Evolutionary conservation across 768 basidiomycete species (phyloP).

Genomic region (Mycena metata): DNA sequence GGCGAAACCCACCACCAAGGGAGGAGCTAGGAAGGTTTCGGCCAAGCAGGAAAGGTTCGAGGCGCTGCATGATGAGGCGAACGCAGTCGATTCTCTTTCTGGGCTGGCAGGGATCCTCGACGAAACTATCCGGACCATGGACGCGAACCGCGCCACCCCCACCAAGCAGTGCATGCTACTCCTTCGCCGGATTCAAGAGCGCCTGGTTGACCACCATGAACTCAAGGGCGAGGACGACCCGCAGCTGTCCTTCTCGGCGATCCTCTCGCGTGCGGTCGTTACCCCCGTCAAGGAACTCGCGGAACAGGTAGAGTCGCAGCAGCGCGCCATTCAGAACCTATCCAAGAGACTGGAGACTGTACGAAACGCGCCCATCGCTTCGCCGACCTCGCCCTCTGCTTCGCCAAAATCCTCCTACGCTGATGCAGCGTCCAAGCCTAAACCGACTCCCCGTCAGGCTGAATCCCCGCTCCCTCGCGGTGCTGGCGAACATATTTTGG

Average conservation of each 20-base stretch:
- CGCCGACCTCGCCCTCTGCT: not conserved
- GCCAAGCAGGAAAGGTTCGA: too few species aligned
- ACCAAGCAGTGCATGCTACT: not conserved
- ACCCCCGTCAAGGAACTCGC: not conserved
- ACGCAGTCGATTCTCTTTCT: too few species aligned
- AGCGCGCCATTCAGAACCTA: constrained; percentile 5
- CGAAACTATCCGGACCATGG: too few species aligned
- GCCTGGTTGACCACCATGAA: constrained; percentile 6
- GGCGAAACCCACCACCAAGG: not conserved
- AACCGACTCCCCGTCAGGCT: constrained; percentile 10
- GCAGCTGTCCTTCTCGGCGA: not conserved
- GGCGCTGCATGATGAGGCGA: too few species aligned
- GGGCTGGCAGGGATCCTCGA: too few species aligned
- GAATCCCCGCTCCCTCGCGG: not conserved
- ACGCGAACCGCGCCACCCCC: not conserved
- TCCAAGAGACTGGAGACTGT: constrained; percentile 11
- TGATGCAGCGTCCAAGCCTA: not conserved
- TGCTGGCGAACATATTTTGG: constrained; percentile 7
- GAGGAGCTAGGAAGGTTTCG: not conserved
- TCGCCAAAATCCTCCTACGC: constrained; percentile 9
- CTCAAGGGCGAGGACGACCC: not conserved
- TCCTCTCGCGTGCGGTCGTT: constrained; percentile 3
- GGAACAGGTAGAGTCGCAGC: constrained; percentile 4
- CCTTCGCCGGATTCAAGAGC: not conserved
- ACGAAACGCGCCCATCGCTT: constrained; percentile 1